Conservation (phyloP, 768 basidiomycete genomes). For the Lentinus tigrinus region DNA sequence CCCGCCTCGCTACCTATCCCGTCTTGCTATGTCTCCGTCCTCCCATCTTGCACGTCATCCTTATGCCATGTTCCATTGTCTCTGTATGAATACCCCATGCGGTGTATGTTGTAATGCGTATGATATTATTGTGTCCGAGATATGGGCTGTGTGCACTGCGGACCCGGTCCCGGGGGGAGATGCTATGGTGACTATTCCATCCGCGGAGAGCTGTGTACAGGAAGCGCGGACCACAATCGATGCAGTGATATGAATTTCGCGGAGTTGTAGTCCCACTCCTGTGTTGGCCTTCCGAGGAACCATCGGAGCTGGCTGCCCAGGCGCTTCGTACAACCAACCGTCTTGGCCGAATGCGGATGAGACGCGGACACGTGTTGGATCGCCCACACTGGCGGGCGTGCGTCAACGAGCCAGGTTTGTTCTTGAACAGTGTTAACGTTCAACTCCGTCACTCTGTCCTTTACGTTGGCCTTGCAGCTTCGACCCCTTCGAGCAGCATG, state of each 20-base stretch:
- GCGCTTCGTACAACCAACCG: background rate
- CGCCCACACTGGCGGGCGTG: too few species aligned
- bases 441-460: too few species aligned
- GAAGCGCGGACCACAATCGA: background rate
- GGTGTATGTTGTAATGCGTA: background rate
- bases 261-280: background rate
- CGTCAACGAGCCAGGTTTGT: too few species aligned
- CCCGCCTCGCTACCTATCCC: background rate
- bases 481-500: slow-evolving; percentile 1
- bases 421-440: too few species aligned
- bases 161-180: too few species aligned
- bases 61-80: background rate
- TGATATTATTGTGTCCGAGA: background rate
- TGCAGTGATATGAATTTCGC: slow-evolving; percentile 10
- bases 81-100: background rate
- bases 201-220: background rate
- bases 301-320: slow-evolving; percentile 8
- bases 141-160: background rate
- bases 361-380: slow-evolving; percentile 8
- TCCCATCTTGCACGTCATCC: background rate
- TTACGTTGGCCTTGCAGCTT: too few species aligned
- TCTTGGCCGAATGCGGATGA: background rate
- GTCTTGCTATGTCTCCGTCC: background rate
- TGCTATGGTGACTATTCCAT: background rate
- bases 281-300: slow-evolving; percentile 5